Percentiles rank a stretch among this genome's conserved stretches.
Conservation (phyloP, 148 eudicot species). For the Arctostaphylos glauca region DNA sequence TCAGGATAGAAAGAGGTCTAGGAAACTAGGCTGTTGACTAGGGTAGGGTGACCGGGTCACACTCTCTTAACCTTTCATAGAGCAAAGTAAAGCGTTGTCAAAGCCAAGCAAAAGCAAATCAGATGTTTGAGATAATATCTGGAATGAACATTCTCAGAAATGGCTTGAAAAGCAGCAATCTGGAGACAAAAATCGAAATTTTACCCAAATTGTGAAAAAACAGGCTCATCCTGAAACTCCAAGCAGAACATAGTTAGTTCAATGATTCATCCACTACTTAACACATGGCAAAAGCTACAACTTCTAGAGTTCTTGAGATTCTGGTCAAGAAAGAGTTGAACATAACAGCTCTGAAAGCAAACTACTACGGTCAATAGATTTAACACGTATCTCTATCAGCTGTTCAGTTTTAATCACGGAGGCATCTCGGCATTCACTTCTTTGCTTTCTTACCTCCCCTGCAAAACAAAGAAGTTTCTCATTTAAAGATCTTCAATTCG, state of each 20-base stretch:
- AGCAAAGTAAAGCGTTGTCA: too few relatives aligned
- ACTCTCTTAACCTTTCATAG: too few relatives aligned
- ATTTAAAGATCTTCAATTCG: too few relatives aligned
- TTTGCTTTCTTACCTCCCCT: conserved; percentile 48
- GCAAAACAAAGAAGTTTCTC: conserved; percentile 10
- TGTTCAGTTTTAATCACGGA: not conserved
- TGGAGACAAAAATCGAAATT: not conserved
- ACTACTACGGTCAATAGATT: not conserved
- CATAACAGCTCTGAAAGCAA: not conserved
- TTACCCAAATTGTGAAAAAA: not conserved
- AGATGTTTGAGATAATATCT: too few relatives aligned
- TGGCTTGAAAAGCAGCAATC: not conserved
- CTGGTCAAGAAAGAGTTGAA: not conserved
- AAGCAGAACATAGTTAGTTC: not conserved
- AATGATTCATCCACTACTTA: not conserved
- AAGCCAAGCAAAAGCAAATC: not conserved
- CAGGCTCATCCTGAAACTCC: conserved; percentile 2
- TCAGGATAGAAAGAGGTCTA: too few relatives aligned
- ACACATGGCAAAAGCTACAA: not conserved
- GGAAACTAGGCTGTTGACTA: too few relatives aligned
- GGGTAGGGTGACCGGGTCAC: too few relatives aligned
- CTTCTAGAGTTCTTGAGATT: not conserved
- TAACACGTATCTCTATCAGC: not conserved
- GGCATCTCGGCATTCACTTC: conserved; percentile 32
- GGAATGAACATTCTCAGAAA: too few relatives aligned